Evolutionary conservation across 495 filamentous ascomycete species (phyloP).

Genomic region (Talaromyces stipitatus): DNA sequence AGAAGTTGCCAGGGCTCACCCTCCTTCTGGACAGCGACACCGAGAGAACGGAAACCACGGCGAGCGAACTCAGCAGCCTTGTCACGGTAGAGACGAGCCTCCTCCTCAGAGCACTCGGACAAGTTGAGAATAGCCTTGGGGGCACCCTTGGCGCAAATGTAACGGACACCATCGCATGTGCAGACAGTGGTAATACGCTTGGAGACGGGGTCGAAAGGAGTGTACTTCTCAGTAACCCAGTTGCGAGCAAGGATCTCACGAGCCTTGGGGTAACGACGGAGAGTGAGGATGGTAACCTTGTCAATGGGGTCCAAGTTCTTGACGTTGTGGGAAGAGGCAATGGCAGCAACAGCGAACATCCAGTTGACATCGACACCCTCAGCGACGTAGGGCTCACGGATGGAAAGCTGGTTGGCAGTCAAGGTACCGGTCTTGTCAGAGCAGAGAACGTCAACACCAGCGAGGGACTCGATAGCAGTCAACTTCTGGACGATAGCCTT

Average conservation of each 20-base stretch:
- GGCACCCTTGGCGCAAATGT: constrained; percentile 64
- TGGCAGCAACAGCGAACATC: constrained; percentile 72
- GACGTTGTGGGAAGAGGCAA: constrained; percentile 69
- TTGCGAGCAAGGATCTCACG: constrained; percentile 60
- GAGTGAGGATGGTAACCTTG: constrained; percentile 67
- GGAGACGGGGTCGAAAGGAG: constrained; percentile 70
- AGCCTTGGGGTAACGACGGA: constrained; percentile 67
- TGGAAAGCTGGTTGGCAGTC: constrained; percentile 67
- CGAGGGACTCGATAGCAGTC: constrained; percentile 68
- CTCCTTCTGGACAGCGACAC: constrained; percentile 64
- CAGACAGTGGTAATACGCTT: constrained; percentile 68
- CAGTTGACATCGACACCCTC: constrained; percentile 72
- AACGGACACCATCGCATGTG: constrained; percentile 58
- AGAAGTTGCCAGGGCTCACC: constrained; percentile 61
- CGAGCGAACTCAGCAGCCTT: constrained; percentile 69
- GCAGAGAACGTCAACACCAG: constrained; percentile 70
- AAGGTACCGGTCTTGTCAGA: constrained; percentile 76
- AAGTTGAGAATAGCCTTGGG: constrained; percentile 66
- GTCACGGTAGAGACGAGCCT: constrained; percentile 55
- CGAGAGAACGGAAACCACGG: constrained; percentile 75
- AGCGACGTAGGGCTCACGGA: constrained; percentile 67
- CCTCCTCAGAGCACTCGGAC: constrained; percentile 55
- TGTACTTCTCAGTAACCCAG: constrained; percentile 70
- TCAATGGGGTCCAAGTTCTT: constrained; percentile 73
- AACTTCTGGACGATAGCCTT: constrained; percentile 73